Evolutionary conservation across 768 basidiomycete genomes (phyloP), one percentile per base, ranked within the genome.

Genomic region (Leccinum incarnatum): DNA sequence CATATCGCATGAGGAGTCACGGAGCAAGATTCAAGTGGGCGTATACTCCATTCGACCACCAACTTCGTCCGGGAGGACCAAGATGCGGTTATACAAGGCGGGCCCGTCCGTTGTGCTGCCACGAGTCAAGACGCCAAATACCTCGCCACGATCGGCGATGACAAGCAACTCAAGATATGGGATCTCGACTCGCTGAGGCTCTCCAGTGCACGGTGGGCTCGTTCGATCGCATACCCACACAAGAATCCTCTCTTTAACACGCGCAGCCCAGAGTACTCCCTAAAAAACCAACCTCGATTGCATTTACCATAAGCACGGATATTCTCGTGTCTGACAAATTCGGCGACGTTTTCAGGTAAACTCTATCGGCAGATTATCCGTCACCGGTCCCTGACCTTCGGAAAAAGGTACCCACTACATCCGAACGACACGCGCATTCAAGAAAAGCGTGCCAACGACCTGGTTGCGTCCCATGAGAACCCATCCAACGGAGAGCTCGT

Each of bases 321-420:
- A 86, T 99, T 58, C 71, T 98, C 2, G 84, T 92, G 12, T 85
- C 93, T 2, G 96, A 99, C 74, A 98, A 97, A 74, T 95, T 97
- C 62, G 96, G 96, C 0, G 96, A 98, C 68, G 82, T 96, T 42
- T 96, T 94, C 75, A 84, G 84, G 92, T 89, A 52, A 55, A 77
- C 61, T 40, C 37, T 25, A 36, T 40, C 15, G 19, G 19, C 5
- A 53, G 15, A 12, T 37, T 10, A 6, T 45, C 36, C 29, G 5
- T 49, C 40, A 47, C 61, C 3, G 7, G 23, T 36, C 7, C 23
- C 48, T 55, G 42, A 53, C 23, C 19, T 19, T 55, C 49, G 53
- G 19, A 58, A 52, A 51, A 63, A 90, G 89, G 64, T 90, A 93
- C 69, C 77, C 87, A 0, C 74, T 90, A n/a, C 71, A 80, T 30